Evolutionary conservation across 768 basidiomycete species (phyloP).

Genomic region (Boletus edulis): DNA sequence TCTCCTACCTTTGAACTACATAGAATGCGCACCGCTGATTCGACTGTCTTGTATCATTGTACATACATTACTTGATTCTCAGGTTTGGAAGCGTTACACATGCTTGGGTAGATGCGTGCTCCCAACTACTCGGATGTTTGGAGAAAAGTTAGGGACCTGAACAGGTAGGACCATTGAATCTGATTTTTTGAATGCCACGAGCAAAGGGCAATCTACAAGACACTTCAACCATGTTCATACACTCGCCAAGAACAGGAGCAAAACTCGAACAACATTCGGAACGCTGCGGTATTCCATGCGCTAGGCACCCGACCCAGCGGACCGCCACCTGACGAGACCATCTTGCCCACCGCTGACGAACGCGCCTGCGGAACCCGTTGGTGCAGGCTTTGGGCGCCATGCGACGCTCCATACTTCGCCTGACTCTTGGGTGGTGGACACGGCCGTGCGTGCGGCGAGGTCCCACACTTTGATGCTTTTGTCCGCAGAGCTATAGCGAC

Average conservation of each 20-base stretch:
- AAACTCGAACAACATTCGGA: neutral
- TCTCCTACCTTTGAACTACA: no score
- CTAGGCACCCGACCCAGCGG: slow-evolving; percentile 49
- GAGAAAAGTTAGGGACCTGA: no score
- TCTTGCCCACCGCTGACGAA: slow-evolving; percentile 76
- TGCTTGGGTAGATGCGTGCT: no score
- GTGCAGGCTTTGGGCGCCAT: slow-evolving; percentile 67
- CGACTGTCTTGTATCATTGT: no score
- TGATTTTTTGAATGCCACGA: no score
- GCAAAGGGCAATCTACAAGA: neutral
- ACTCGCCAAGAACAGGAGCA: neutral
- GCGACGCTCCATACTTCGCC: slow-evolving; percentile 85
- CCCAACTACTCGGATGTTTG: no score
- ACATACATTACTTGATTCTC: no score
- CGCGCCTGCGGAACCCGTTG: slow-evolving; percentile 53
- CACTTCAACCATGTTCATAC: neutral
- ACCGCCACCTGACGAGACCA: slow-evolving; percentile 68
- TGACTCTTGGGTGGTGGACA: slow-evolving; percentile 74
- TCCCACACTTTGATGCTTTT: slow-evolving; percentile 90
- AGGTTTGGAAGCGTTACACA: no score
- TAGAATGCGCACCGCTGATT: no score
- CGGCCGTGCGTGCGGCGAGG: slow-evolving; percentile 65
- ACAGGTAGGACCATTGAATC: no score
- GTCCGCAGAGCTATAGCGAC: slow-evolving; percentile 65
- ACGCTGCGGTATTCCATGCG: neutral